Base-by-base conservation (phyloP, 2,329 filamentous ascomycete species). In the Clonostachys sp. region DNA sequence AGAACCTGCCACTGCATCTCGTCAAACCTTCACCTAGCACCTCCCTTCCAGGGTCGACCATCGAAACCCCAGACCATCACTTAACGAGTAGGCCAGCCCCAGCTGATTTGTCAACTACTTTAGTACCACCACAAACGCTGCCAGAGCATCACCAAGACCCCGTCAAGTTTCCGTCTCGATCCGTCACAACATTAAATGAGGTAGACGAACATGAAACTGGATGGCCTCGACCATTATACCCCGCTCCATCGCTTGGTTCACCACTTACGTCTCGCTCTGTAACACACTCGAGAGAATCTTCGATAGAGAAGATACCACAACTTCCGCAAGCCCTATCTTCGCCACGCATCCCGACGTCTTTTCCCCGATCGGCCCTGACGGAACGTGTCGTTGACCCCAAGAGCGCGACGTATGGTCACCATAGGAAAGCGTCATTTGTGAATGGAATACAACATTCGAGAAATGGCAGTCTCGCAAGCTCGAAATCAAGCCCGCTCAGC, bases 391-490 rank as follows among this genome's bases (percentile, higher is more conserved):
- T 75, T 50, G 81, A 84, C 41, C 55, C 73, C 43, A 84, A 83
- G 60, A 66, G 68, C 41, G 70, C 70, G 34, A 60, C 73, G 20
- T 84, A 97, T 74, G 89, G 89, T 50, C 91, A 99, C 66, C 91
- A 97, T 69, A 86, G 94, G 47, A 91, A 99, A 71, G 95, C 92
- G 1, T 97, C 92, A 44, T 96, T 97, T 57, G 91, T 97, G 48
- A 89, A 97, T 81, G 92, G 94, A 60, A 85, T 95, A 56, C 91
- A 96, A 65, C 94, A 99, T 80, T 81, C 81, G 58, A 78, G 92
- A 68, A 95, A 95, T 78, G 87, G 91, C 57, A 96, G 91, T 70
- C 83, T 87, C 60, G 83, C 84, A 54, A 91, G 89, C 63, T 83
- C 87, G 48, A 81, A 86, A 35, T 86, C 86, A 30, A 95, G 88